Base-by-base conservation (phyloP, 2,329 filamentous ascomycete species). In the Diaporthe sp. region DNA sequence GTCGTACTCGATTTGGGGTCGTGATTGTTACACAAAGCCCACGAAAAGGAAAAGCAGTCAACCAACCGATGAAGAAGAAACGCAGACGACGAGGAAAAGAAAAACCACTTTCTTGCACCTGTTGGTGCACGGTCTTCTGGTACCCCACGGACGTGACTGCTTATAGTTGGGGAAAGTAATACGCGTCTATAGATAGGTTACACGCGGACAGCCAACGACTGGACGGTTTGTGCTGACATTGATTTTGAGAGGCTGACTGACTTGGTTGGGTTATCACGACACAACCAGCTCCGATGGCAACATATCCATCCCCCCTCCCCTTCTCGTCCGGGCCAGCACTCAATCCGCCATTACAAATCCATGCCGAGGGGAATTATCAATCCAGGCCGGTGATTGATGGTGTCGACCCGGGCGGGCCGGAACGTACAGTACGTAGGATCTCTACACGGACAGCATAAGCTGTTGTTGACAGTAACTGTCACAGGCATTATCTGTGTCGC, bases 281-380 rank as follows among this genome's bases (percentile, higher is more conserved):
- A 55, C 65, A 13, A 7, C 1, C 65, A 42, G 65, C 65, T 53
- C 37, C 3, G 34, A 55, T 69, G 46, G 65, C 65, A 69, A 55
- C 65, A 69, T 69, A 6, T 25, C 22, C n/a, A 39, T 22, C 22
- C 13, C 13, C 4, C 13, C 13, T 15, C n/a, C 4, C 31, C n/a
- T 39, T n/a, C 65, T 19, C 12, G 25, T 39, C 22, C 34, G 6
- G 13, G 1, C 44, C 42, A 34, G 44, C 7, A 25, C 34, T 59
- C 37, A n/a, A n/a, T 39, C 37, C 10, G 12, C 34, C 34, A 55
- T 69, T 69, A 69, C 65, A 55, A 69, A 69, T 69, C 65, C 34
- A 15, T 1, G n/a, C 13, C n/a, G 49, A 25, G n/a, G 49, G 22
- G 49, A 22, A 53, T 37, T 39, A 55, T 51, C 65, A 55, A 55